A percentile compares a stretch with the other conserved stretches of the same genome.
phyloP scores from a whole-genome alignment of 306 rosid species.

The Fagus crenata region DNA sequence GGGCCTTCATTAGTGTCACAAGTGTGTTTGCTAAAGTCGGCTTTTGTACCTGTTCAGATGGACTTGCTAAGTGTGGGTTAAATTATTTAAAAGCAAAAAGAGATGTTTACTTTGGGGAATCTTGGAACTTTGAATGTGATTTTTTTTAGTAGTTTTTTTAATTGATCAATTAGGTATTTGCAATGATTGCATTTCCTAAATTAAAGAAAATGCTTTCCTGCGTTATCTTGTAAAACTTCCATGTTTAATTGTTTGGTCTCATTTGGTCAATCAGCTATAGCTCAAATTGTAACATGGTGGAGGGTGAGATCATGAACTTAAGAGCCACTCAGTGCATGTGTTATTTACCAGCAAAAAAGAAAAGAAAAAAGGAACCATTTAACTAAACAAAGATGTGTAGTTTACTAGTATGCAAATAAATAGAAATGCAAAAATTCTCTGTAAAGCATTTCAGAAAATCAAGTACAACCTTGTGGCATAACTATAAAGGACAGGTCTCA shows the following conservation, averaged over 20 bases:
- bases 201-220: not conserved
- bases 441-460: not conserved
- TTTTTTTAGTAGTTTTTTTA: not conserved
- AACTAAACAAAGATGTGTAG: not conserved
- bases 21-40: too few species aligned
- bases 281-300: not conserved
- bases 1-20: conserved; percentile 3
- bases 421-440: too few species aligned
- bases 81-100: not conserved
- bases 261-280: not conserved
- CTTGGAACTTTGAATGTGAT: not conserved
- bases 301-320: not conserved
- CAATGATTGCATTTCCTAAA: too few species aligned
- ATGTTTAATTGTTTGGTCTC: not conserved
- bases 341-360: too few species aligned
- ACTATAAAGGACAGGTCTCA: not conserved
- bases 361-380: not conserved
- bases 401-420: too few species aligned
- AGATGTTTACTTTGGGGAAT: not conserved
- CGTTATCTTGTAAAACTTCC: not conserved
- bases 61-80: not conserved
- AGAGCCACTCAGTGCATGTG: not conserved
- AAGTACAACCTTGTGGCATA: not conserved
- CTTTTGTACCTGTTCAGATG: not conserved
- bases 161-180: not conserved